A percentile compares a stretch with the other conserved stretches of the same genome.
These are phyloP conservation scores for Xanthoceras sorbifolium DNA, from an alignment of 345 rosid genomes.

Conservation along the genomic window DNA sequence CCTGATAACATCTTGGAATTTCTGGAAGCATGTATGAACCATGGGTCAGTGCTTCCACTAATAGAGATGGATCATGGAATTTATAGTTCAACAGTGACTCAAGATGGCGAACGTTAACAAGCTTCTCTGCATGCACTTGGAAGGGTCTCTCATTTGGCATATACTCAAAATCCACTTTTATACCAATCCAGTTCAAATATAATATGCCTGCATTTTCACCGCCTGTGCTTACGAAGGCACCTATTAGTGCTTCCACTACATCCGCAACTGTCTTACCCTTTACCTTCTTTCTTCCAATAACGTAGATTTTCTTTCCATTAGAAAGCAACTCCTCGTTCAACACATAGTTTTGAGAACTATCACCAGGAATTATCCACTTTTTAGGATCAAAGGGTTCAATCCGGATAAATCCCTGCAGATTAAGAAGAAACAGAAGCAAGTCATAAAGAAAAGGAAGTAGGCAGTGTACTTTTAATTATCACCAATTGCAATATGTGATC, in stretches of 20 bases:
- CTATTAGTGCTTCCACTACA: conserved; percentile 83
- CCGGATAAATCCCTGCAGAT: conserved; percentile 78
- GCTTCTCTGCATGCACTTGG: conserved; percentile 36
- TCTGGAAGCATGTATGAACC: conserved; percentile 93
- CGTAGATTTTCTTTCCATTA: conserved; percentile 44
- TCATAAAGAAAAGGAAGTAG: neutral
- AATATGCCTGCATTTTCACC: conserved; percentile 66
- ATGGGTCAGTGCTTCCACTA: conserved; percentile 92
- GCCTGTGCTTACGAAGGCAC: conserved; percentile 72
- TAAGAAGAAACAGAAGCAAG: conserved; percentile 11
- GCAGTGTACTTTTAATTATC: neutral
- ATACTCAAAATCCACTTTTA: conserved; percentile 48
- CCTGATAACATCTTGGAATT: conserved; percentile 92
- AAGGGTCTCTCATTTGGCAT: conserved; percentile 36
- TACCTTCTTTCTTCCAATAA: conserved; percentile 41
- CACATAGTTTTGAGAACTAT: conserved; percentile 33
- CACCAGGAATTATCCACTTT: conserved; percentile 77
- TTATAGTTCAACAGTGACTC: conserved; percentile 61
- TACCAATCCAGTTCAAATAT: conserved; percentile 75
- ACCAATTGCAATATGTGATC: neutral
- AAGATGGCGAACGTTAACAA: conserved; percentile 45
- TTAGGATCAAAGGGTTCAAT: conserved; percentile 67
- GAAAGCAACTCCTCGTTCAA: conserved; percentile 41
- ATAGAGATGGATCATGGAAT: conserved; percentile 60
- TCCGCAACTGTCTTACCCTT: conserved; percentile 75